These are phyloP conservation scores for Tetracladium setigerum DNA, from an alignment of 495 filamentous ascomycete species.

Conservation along the genomic window DNA sequence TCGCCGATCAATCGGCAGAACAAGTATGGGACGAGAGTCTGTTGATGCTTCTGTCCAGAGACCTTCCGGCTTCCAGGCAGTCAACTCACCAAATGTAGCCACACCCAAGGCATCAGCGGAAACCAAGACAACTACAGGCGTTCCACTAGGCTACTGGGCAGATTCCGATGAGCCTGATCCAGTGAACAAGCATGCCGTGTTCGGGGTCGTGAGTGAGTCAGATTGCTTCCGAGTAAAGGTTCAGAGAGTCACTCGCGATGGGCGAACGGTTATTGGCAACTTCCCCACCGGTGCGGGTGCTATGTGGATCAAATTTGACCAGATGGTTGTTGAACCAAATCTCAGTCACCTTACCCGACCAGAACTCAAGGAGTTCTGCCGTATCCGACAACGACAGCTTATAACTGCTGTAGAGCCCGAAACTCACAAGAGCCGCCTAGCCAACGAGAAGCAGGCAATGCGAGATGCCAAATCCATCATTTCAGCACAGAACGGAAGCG, in stretches of 20 bases:
- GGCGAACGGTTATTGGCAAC: conserved; percentile 36
- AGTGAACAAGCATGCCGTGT: conserved; percentile 41
- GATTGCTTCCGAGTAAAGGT: conserved; percentile 50
- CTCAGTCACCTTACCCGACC: conserved; percentile 32
- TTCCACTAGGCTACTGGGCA: conserved; percentile 43
- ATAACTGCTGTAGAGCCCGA: conserved; percentile 29
- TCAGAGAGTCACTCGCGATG: conserved; percentile 39
- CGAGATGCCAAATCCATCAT: conserved; percentile 36
- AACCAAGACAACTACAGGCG: conserved; percentile 32
- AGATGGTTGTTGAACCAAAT: conserved; percentile 40
- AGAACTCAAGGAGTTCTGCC: conserved; percentile 47
- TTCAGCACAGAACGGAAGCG: background rate
- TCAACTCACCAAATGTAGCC: conserved; percentile 13
- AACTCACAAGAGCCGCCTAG: conserved; percentile 30
- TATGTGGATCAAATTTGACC: conserved; percentile 48
- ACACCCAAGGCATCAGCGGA: conserved; percentile 22
- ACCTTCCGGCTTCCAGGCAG: conserved; percentile 15
- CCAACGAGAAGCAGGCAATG: conserved; percentile 40
- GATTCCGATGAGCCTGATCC: conserved; percentile 28
- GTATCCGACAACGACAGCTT: conserved; percentile 40
- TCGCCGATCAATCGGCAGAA: too few species aligned
- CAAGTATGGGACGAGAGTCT: background rate
- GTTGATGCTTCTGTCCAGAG: background rate
- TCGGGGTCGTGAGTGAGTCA: conserved; percentile 41
- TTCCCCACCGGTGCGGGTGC: conserved; percentile 43